Evolutionary conservation across 495 filamentous ascomycete species (phyloP), one percentile per base, ranked within the genome.

Genomic region (Penicillium waksmanii): DNA sequence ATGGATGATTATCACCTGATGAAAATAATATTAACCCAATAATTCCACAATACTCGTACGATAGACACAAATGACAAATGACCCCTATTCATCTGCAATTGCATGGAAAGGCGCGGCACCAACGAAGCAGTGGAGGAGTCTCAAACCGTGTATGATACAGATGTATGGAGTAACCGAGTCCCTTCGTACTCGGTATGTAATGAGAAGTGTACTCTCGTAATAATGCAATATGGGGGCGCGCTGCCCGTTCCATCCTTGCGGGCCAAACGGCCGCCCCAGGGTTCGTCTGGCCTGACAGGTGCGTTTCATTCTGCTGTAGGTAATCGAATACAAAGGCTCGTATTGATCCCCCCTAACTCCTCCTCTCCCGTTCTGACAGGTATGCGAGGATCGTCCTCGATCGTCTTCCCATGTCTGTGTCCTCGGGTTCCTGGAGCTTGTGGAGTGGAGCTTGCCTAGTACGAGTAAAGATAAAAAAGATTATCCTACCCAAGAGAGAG

Each of bases 211-310:
- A 23, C 4, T 3, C 23, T 23, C 23, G 23, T 23, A 23, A 9
- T 6, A 31, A 31, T 31, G 15, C 15, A 40, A 40, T 17, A 44
- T 18, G 42, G 42, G 17, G 42, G 17, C 40, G n/a, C 13, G 25
- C 25, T 25, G 25, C 25, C 40, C 40, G 35, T 36, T 7, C 7
- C 47, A 64, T 51, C 51, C 53, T 59, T 49, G 62, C 61, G 64
- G 65, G 67, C 60, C 65, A 67, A 68, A 67, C 67, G 67, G 67
- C 55, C 47, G 67, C 67, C 67, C 67, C 67, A 70, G 65, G 57
- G 67, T 70, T 70, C 67, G 62, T 70, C 55, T 15, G 38, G 53
- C 55, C 60, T 63, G 64, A 66, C 66, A 67, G 58, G 51, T 64
- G 61, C 50, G 58, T 53, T 66, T 46, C 49, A 56, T 51, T 36